Percentiles rank a stretch among this genome's conserved stretches.
Conservation (phyloP, 2,329 filamentous ascomycete genomes). For the Aspergillus ruber region DNA sequence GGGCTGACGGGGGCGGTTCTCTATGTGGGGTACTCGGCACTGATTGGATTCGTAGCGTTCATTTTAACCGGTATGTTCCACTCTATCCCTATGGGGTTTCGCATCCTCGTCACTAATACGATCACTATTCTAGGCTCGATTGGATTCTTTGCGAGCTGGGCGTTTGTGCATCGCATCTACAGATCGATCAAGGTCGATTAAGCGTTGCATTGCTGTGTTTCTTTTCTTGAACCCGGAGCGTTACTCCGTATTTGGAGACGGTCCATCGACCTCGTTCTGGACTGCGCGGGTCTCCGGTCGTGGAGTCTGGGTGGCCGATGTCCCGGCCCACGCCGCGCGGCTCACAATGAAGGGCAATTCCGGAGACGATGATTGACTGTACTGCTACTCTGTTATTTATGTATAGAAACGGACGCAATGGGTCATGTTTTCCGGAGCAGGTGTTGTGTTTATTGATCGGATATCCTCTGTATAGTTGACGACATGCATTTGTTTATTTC, state of each 20-base stretch:
- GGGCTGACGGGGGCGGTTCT: conserved; percentile 80
- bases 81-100: not conserved
- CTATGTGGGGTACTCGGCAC: conserved; percentile 84
- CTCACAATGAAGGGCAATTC: too few species aligned
- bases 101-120: conserved; percentile 3
- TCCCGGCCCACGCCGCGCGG: not conserved
- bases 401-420: too few species aligned
- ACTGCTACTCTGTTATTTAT: not conserved
- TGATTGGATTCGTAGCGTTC: conserved; percentile 88
- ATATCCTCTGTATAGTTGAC: conserved; percentile 1
- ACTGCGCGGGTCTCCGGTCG: not conserved
- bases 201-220: conserved; percentile 8
- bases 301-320: not conserved
- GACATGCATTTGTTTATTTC: conserved; percentile 2
- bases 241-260: not conserved
- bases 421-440: not conserved
- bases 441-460: not conserved
- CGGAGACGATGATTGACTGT: not conserved
- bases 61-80: conserved; percentile 75
- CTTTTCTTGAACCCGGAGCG: not conserved
- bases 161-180: conserved; percentile 91
- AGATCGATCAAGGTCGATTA: conserved; percentile 96
- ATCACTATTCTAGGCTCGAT: conserved; percentile 64
- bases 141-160: conserved; percentile 90
- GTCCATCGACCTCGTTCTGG: conserved; percentile 2